phyloP scores from a whole-genome alignment of 805 yeast species.

The Sugiyamaella qingdaonensis region DNA sequence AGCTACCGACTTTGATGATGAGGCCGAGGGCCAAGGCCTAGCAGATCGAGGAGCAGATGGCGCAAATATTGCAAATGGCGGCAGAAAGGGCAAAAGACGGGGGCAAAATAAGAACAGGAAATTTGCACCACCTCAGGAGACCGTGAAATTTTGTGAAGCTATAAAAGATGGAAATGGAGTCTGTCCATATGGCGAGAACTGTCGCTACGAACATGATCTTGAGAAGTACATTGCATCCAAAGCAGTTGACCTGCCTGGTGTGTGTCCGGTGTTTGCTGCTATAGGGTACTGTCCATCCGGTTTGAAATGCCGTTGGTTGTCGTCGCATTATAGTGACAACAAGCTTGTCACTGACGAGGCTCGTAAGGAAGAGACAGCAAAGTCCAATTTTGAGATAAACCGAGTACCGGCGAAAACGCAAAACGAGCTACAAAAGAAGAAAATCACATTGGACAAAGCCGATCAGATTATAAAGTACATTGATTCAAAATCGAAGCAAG shows the following conservation, averaged over 20 bases:
- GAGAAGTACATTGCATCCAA: slow-evolving; percentile 59
- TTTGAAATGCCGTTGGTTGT: slow-evolving; percentile 85
- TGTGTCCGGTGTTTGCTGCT: slow-evolving; percentile 78
- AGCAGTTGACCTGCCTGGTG: slow-evolving; percentile 66
- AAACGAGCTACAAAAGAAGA: slow-evolving; percentile 53
- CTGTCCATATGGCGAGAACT: slow-evolving; percentile 60
- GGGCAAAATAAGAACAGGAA: slow-evolving; percentile 87
- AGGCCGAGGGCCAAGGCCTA: slow-evolving; percentile 25
- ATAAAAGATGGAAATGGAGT: slow-evolving; percentile 33
- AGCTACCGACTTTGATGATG: slow-evolving; percentile 21
- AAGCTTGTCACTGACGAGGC: slow-evolving; percentile 43
- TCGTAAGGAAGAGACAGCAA: slow-evolving; percentile 34
- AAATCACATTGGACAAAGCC: slow-evolving; percentile 54
- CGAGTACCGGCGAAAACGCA: slow-evolving; percentile 47
- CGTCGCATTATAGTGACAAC: slow-evolving; percentile 53
- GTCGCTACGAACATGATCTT: slow-evolving; percentile 76
- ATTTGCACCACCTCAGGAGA: slow-evolving; percentile 62
- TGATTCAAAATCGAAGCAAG: slow-evolving; percentile 41
- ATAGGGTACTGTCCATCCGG: slow-evolving; percentile 93
- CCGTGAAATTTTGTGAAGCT: slow-evolving; percentile 60
- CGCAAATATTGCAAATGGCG: slow-evolving; percentile 38
- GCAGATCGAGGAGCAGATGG: slow-evolving; percentile 35
- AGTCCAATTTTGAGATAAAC: slow-evolving; percentile 58
- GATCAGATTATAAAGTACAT: slow-evolving; percentile 58
- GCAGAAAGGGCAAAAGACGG: slow-evolving; percentile 50